These are phyloP conservation scores for Saccharomyces pastorianus DNA, from an alignment of 1,139 yeast genomes.

Conservation along the genomic window DNA sequence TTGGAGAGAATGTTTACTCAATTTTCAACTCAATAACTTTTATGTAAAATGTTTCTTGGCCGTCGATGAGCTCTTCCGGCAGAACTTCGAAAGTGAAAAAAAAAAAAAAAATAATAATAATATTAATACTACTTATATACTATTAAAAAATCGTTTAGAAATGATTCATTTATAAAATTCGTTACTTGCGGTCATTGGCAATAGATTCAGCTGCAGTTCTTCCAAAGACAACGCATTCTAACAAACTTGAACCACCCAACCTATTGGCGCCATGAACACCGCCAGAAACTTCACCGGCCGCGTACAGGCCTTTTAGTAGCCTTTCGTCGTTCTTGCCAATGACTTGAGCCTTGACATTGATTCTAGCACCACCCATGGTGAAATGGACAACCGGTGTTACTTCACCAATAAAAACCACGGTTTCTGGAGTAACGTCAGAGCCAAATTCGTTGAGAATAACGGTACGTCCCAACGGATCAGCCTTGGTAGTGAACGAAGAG, in stretches of 20 bases:
- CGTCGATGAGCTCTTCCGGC: background rate
- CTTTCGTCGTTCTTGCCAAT: slow-evolving; percentile 35
- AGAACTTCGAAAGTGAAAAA: background rate
- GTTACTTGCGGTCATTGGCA: slow-evolving; percentile 3
- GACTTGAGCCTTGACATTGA: slow-evolving; percentile 52
- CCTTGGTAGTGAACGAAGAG: slow-evolving; percentile 31
- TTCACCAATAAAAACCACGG: slow-evolving; percentile 32
- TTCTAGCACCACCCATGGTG: slow-evolving; percentile 80
- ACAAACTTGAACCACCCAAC: slow-evolving; percentile 66
- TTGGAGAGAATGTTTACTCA: background rate
- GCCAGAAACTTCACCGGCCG: slow-evolving; percentile 78
- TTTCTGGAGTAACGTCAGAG: slow-evolving; percentile 15
- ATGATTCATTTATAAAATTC: background rate
- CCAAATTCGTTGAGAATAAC: slow-evolving; percentile 31
- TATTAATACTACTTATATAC: background rate
- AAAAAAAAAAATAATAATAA: background rate
- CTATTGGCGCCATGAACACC: slow-evolving; percentile 77
- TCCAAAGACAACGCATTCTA: slow-evolving; percentile 80
- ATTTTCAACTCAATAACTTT: background rate
- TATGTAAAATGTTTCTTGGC: background rate
- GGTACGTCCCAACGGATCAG: slow-evolving; percentile 29
- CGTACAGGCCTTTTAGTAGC: slow-evolving; percentile 55
- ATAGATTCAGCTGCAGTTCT: slow-evolving; percentile 37
- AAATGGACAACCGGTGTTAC: slow-evolving; percentile 75
- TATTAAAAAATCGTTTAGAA: background rate